Evolutionary conservation across 164 flowering plant species (phyloP).

Genomic region (Tetrastigma voinierianum): DNA sequence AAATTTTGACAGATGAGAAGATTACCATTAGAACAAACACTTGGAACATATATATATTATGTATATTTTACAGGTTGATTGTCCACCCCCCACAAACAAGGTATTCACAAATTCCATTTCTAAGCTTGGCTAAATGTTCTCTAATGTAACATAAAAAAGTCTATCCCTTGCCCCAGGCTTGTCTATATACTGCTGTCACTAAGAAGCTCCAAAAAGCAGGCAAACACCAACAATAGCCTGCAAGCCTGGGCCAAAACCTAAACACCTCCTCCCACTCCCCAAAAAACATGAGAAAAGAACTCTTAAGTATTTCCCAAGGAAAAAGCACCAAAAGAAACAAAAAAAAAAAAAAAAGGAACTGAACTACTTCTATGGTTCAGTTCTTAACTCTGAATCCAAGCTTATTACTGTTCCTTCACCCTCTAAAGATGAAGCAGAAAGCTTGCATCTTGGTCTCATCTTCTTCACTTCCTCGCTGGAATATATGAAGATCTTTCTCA

Average conservation of each 20-base stretch:
- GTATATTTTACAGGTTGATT: slow-evolving; percentile 4
- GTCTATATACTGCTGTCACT: not conserved
- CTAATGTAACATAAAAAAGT: not conserved
- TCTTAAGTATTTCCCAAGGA: no score
- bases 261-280: not conserved
- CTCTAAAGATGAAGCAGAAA: slow-evolving; percentile 31
- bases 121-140: slow-evolving; percentile 1
- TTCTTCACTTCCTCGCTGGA: slow-evolving; percentile 57
- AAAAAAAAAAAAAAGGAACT: not conserved
- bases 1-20: no score
- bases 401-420: slow-evolving; percentile 39
- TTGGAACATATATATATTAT: not conserved
- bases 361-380: slow-evolving; percentile 23
- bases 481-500: slow-evolving; percentile 46
- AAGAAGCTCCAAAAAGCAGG: slow-evolving; percentile 19
- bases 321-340: no score
- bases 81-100: slow-evolving; percentile 10
- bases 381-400: slow-evolving; percentile 42
- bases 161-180: not conserved
- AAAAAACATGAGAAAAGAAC: not conserved
- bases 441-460: slow-evolving; percentile 40
- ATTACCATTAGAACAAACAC: not conserved
- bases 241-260: no score
- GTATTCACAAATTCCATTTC: slow-evolving; percentile 4
- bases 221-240: slow-evolving; percentile 7